Evolutionary conservation across 495 filamentous ascomycete species (phyloP), one percentile per base, ranked within the genome.

Genomic region (Xylaria intraflava): DNA sequence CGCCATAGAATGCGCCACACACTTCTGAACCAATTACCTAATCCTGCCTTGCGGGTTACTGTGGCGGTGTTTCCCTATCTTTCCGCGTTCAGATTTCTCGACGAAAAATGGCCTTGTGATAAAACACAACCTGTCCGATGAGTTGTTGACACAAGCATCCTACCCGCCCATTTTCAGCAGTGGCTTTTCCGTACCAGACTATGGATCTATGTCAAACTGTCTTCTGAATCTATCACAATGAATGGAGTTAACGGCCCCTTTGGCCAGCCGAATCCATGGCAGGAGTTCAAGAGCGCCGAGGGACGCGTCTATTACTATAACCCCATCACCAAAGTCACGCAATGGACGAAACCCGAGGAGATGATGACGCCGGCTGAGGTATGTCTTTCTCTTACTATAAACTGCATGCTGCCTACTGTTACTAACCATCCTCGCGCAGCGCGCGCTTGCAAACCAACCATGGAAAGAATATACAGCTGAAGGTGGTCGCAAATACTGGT

Each of bases 221-320:
- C 23, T 19, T n/a, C 39, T 5, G 16, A 23, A 46, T 44, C 41
- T 52, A 44, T 61, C 65, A 61, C 55, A 35, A 93, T 89, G 64
- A 87, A 86, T 66, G 77, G 80, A 46, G 70, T 79, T 63, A 81
- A 76, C 62, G 73, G 73, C 55, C 73, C 70, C 51, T 77, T 75
- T 51, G 67, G 76, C 55, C 78, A 71, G 33, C 74, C 77, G 47
- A 72, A 68, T 38, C 69, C 83, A 19, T 96, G 92, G 93, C 83
- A 87, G 68, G 88, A 93, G 72, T 86, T 89, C 48, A 84, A 84
- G 61, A 88, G 86, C 62, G 66, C 83, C 3, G 92, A 95, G 59
- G 93, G 93, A 36, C 81, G 89, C 46, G 74, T 83, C n/a, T 98
- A 98, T 71, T 98, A 95, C 65, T 95, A 90, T 73, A 95, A 97